Evolutionary conservation across 164 flowering plant species (phyloP).

Genomic region (Buxus sempervirens): DNA sequence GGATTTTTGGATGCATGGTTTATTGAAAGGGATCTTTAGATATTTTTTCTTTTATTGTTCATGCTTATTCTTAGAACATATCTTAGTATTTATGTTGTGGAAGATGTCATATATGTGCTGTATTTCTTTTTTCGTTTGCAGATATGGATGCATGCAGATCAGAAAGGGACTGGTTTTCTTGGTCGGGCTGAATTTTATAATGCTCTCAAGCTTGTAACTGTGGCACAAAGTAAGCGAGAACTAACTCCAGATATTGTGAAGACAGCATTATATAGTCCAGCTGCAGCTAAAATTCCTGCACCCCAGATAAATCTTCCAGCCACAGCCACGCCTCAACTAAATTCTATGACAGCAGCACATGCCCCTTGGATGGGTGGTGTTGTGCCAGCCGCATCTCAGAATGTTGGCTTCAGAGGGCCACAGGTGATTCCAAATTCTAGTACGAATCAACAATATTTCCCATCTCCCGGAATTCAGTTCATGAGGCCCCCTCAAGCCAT

Average conservation of each 20-base stretch:
- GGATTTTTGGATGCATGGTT: too few relatives aligned
- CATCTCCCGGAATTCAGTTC: slow-evolving; percentile 47
- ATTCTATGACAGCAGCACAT: slow-evolving; percentile 32
- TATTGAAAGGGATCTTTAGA: too few relatives aligned
- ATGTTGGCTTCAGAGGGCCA: slow-evolving; percentile 54
- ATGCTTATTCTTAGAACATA: not conserved
- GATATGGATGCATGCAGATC: slow-evolving; percentile 94
- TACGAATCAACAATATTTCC: slow-evolving; percentile 39
- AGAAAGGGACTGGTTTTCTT: slow-evolving; percentile 68
- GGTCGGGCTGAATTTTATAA: slow-evolving; percentile 82
- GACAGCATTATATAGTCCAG: slow-evolving; percentile 84
- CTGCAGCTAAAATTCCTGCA: slow-evolving; percentile 94
- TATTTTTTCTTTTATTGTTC: not conserved
- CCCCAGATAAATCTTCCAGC: slow-evolving; percentile 78
- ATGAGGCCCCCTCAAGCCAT: slow-evolving; percentile 50
- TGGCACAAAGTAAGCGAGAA: slow-evolving; percentile 91
- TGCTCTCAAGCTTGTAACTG: slow-evolving; percentile 92
- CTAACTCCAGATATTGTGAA: slow-evolving; percentile 88
- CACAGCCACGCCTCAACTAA: slow-evolving; percentile 35
- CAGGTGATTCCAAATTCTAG: slow-evolving; percentile 30
- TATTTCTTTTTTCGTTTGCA: slow-evolving; percentile 22
- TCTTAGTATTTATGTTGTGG: not conserved
- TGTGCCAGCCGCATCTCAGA: slow-evolving; percentile 43
- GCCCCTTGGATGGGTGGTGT: slow-evolving; percentile 36
- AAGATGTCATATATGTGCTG: too few relatives aligned